Base-by-base conservation (phyloP, 2,329 filamentous ascomycete genomes). In the Phyllosticta citriasiana region DNA sequence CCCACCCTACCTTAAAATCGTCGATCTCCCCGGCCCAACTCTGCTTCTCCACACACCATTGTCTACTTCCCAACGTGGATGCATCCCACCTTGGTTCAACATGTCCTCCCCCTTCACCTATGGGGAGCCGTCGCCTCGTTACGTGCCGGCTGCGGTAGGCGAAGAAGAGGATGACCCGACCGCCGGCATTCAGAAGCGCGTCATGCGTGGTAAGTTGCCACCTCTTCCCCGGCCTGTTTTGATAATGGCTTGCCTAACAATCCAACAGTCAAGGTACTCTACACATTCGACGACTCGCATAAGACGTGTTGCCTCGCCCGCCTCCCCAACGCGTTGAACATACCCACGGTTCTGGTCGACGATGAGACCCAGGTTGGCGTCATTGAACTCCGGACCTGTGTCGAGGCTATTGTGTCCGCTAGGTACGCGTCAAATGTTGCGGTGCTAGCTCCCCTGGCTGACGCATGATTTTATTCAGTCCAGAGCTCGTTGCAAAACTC, bases 281-380 rank as follows among this genome's bases (percentile, higher is more conserved):
- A 97, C 76, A 96, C 91, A 33, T 97, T 97, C 76, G 92, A 97
- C 73, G 86, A 87, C 71, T 87, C 93, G 66, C 88, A 85, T 76
- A 91, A 91, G 75, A 87, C 91, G 65, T 92, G 93, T 71, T 97
- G 91, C 74, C 82, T 99, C 57, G 92, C 93, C 63, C 84, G 93
- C 69, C 88, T 90, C 79, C 88, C 90, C 19, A 87, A 93, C 63
- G 82, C 88, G 16, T 80, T 96, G 62, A 82, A 88, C 58, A 85
- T 97, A 47, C 90, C 91, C 68, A 90, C 91, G 2, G 83, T 95
- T 14, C 82, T 85, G 25, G 77, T 97, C 64, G 90, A 97, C 71
- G 89, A 95, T 62, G 82, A 80, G 63, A 89, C 81, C 24, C 83
- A 88, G 58, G 92, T 99, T 66, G 94, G 94, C 65, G 82, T 97